Conservation (phyloP, 305 asterid genomes). For the Solanum chacoense region DNA sequence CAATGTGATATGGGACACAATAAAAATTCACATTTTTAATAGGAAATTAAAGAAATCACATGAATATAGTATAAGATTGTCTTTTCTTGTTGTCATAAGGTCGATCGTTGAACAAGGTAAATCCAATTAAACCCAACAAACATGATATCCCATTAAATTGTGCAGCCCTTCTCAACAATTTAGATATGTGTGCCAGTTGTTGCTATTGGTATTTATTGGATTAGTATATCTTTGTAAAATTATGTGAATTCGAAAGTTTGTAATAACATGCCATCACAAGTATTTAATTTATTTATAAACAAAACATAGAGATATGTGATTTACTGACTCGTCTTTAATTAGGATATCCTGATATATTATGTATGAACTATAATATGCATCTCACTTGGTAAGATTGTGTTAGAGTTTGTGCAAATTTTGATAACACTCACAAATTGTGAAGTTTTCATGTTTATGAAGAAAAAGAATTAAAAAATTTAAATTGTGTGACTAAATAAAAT, state of each 20-base stretch:
- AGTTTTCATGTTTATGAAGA: neutral
- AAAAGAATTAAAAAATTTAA: fast-evolving
- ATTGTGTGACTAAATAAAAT: neutral
- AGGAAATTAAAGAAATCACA: neutral
- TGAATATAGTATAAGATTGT: neutral
- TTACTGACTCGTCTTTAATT: neutral
- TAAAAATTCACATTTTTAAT: neutral
- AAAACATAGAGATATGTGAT: neutral
- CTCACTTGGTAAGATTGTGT: neutral
- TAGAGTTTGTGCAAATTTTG: neutral
- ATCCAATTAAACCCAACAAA: neutral
- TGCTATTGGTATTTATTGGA: neutral
- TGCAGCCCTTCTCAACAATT: neutral
- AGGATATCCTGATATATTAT: neutral
- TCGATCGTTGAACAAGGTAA: neutral
- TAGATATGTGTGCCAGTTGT: neutral
- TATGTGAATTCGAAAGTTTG: neutral
- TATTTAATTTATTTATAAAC: neutral
- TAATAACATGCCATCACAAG: neutral
- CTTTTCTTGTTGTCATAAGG: neutral
- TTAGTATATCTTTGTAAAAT: neutral
- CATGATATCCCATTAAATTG: neutral
- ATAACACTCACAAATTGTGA: neutral
- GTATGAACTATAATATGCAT: neutral
- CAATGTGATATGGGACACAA: neutral